Base-by-base conservation (phyloP, 208 protist species). In the Acanthamoeba triangularis region DNA sequence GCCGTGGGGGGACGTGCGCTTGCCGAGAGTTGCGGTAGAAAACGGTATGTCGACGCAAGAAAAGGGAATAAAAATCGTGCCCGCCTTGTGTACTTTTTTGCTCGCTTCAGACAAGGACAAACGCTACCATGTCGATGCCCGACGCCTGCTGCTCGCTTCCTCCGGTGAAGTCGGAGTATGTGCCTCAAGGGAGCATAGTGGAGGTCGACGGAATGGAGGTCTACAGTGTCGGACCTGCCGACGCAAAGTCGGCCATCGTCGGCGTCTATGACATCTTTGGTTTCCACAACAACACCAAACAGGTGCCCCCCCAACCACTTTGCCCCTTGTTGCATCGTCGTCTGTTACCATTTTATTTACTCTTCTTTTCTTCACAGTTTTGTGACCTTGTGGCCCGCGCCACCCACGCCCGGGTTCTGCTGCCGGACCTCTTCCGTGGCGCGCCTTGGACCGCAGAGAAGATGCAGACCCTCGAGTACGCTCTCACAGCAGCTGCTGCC, bases 221-320 rank as follows among this genome's bases (percentile, higher is more conserved):
- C 37, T 80, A 80, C 33, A 80, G 25, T 7, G 72, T 47, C 33
- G 72, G 72, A 20, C 35, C 72, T 30, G 6, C 25, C 23, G 74
- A 84, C 74, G 74, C 74, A 4, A 84, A 84, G 74, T 10, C 52
- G 37, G 28, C 37, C 18, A 7, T 84, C 14, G 23, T 84, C 37
- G 41, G 20, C 20, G 6, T 84, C 74, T 84, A 84, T 41, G 74
- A 84, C 74, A 84, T 84, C 44, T 84, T 84, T 52, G 74, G 74
- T 18, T 84, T 84, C 41, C 74, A 84, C 74, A 84, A 84, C 74
- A 84, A 84, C 74, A 84, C 74, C 8, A 72, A 72, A 7, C 65
- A 72, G 65, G 65, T 72, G 16, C 65, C 65, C 30, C 30, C 8
- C 6, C n/a, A 16, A n/a, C 1, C n/a, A 13, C n/a, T 14, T 37